Conservation (phyloP, 148 eudicot species). For the Linanthus parryae region DNA sequence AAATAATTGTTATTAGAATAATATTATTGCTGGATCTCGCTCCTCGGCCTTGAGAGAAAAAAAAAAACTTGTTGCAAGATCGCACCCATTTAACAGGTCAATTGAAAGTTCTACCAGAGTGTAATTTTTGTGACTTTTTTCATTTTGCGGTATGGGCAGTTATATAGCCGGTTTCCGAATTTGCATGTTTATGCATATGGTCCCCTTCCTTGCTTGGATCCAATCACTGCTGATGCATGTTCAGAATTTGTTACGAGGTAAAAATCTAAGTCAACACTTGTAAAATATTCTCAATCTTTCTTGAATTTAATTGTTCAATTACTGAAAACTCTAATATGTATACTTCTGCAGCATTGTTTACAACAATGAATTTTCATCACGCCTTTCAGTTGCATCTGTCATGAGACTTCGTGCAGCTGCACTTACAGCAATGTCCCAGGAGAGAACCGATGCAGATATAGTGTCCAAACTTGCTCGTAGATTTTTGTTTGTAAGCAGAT, state of each 20-base stretch:
- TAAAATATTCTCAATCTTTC: neutral
- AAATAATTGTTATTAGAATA: no score
- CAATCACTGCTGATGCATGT: slow-evolving; percentile 57
- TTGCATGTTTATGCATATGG: slow-evolving; percentile 71
- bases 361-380: slow-evolving; percentile 66
- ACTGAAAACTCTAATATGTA: neutral
- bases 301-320: neutral
- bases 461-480: slow-evolving; percentile 42
- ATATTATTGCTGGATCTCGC: neutral
- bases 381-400: slow-evolving; percentile 64
- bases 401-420: slow-evolving; percentile 69
- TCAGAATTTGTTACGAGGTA: slow-evolving; percentile 60
- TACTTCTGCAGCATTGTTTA: slow-evolving; percentile 57
- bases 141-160: slow-evolving; percentile 23
- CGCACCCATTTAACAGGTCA: no score
- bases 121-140: neutral
- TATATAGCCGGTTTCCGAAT: slow-evolving; percentile 38
- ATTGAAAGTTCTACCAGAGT: neutral
- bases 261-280: neutral
- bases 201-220: slow-evolving; percentile 78
- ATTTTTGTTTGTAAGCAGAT: slow-evolving; percentile 39
- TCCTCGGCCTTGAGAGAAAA: neutral
- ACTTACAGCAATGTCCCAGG: slow-evolving; percentile 43
- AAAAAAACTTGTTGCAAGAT: no score
- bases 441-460: slow-evolving; percentile 38